Percentiles rank a stretch among this genome's conserved stretches.
Conservation (phyloP, 257 asterid genomes). For the Petrea volubilis region DNA sequence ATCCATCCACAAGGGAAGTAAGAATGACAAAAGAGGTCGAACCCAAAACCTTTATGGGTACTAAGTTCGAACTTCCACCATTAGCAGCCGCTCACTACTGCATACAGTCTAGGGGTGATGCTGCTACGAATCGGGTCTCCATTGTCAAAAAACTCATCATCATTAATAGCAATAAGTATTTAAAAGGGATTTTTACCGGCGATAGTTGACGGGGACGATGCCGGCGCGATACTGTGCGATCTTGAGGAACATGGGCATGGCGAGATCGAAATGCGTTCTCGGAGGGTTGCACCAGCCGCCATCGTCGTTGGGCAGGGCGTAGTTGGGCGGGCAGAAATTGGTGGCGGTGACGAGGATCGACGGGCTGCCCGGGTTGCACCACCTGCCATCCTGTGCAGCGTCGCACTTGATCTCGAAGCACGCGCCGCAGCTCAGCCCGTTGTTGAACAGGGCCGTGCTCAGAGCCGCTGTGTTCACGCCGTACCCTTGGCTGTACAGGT, state of each 20-base stretch:
- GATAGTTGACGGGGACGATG: conserved; percentile 72
- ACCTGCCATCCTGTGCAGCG: conserved; percentile 40
- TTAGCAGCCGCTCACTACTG: too few relatives aligned
- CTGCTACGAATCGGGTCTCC: background rate
- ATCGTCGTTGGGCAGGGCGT: conserved; percentile 60
- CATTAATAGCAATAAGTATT: background rate
- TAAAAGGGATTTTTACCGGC: conserved; percentile 41
- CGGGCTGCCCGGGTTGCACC: conserved; percentile 70
- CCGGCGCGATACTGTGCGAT: conserved; percentile 77
- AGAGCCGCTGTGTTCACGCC: conserved; percentile 80
- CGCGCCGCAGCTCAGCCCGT: conserved; percentile 78
- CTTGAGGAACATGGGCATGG: conserved; percentile 84
- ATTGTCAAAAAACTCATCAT: background rate
- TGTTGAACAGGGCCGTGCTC: conserved; percentile 77
- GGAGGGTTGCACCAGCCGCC: conserved; percentile 98
- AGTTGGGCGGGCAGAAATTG: conserved; percentile 81
- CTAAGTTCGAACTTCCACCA: too few relatives aligned
- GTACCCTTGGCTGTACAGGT: conserved; percentile 83
- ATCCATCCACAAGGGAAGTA: too few relatives aligned
- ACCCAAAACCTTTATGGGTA: too few relatives aligned
- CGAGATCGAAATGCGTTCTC: conserved; percentile 73
- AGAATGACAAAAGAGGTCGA: too few relatives aligned
- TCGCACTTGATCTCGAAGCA: conserved; percentile 77
- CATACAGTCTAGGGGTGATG: background rate
- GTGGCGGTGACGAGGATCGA: conserved; percentile 75